Evolutionary conservation across 2,329 filamentous ascomycete species (phyloP), one percentile per base, ranked within the genome.

Genomic region (Chrysosphaeria jannelii): DNA sequence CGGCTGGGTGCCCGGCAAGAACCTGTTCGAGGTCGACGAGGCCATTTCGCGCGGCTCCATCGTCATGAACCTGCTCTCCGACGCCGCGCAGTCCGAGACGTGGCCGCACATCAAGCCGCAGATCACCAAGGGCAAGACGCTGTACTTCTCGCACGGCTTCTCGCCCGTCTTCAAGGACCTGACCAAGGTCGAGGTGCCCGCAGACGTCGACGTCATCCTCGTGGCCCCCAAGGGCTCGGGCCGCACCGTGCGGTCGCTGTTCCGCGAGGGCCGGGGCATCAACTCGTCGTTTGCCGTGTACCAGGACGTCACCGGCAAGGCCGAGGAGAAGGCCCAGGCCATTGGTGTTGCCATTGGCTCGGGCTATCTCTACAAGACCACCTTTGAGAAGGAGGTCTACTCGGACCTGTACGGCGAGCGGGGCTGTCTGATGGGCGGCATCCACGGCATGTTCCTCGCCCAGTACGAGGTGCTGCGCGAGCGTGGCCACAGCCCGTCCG

Each of bases 101-200:
- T 97, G 85, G 85, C 79, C 85, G 42, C 57, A 66, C 39, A 85
- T 97, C 54, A 93, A 91, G 71, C 85, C 85, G 44, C 74, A 89
- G 55, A 59, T 97, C 43, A 79, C 71, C 51, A 81, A 93, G 74
- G 85, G 76, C 58, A 97, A 97, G 81, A 97, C 85, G 30, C 75
- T 97, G 39, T 97, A 97, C 71, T 97, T 97, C 66, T 93, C 85
- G 38, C 85, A 97, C 66, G 85, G 85, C 44, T 97, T 97, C 74
- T 93, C 85, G 33, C 85, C 85, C 46, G 79, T 97, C 52, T 97
- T 97, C 75, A 91, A 91, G 63, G 70, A 90, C 49, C 68, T 85
- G 46, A 97, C 85, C 63, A 89, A 91, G 53, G 85, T 97, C 46
- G 85, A 97, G 32, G 75, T 91, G 33, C 85, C 85, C 51, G 63